Evolutionary conservation across 495 filamentous ascomycete genomes (phyloP).

Genomic region (Aspergillus sparsus): DNA sequence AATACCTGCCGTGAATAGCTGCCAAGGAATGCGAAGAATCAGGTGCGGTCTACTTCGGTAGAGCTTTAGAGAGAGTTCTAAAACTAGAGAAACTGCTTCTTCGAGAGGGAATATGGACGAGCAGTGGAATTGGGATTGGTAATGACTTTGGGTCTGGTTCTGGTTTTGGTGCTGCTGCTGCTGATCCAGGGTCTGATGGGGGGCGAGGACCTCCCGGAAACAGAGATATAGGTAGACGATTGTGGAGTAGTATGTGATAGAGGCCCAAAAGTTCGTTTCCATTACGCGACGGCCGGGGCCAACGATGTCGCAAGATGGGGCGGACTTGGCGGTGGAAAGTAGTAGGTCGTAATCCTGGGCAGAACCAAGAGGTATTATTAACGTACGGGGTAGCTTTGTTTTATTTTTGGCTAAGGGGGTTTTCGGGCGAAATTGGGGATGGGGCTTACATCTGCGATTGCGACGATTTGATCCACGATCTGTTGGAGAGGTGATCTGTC

Average conservation of each 20-base stretch:
- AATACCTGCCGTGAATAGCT: conserved; percentile 34
- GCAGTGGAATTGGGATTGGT: background rate
- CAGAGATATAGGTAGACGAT: conserved; percentile 36
- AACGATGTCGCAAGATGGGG: conserved; percentile 28
- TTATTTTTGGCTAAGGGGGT: background rate
- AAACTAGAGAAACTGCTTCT: conserved; percentile 29
- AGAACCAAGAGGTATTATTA: too few species aligned
- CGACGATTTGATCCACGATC: conserved; percentile 1
- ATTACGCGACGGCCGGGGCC: conserved; percentile 29
- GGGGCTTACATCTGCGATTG: background rate
- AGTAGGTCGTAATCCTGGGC: conserved; percentile 34
- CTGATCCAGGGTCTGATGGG: background rate
- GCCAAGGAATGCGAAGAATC: conserved; percentile 35
- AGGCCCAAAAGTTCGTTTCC: conserved; percentile 37
- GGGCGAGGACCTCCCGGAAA: conserved; percentile 20
- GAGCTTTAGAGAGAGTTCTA: conserved; percentile 33
- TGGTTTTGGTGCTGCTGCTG: conserved; percentile 3
- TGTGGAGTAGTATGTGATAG: conserved; percentile 35
- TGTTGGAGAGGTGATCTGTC: background rate
- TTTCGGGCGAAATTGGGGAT: background rate
- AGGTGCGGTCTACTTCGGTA: conserved; percentile 33
- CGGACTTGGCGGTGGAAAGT: conserved; percentile 24
- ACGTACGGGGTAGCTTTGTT: background rate
- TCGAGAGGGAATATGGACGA: conserved; percentile 20
- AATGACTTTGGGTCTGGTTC: background rate